Percentiles rank a stretch among this genome's conserved stretches.
Evolutionary conservation across 2,329 filamentous ascomycete genomes (phyloP).

Genomic region (Ophidiomyces ophidiicola): DNA sequence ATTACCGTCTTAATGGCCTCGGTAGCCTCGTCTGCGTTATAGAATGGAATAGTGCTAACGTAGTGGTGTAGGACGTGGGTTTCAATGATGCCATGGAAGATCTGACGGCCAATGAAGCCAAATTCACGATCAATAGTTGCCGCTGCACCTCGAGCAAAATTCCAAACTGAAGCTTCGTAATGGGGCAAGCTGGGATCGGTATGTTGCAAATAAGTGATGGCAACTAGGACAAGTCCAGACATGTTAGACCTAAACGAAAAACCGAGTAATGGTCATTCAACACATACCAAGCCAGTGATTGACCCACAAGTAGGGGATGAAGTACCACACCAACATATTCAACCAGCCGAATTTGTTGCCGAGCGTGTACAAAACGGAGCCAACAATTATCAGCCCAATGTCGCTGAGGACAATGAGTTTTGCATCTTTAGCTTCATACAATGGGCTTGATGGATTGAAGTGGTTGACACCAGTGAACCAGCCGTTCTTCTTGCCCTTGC

Average conservation of each 20-base stretch:
- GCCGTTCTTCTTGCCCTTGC: constrained; percentile 83
- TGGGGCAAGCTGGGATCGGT: constrained; percentile 89
- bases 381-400: constrained; percentile 58
- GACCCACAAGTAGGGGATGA: constrained; percentile 89
- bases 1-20: constrained; percentile 92
- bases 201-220: constrained; percentile 95
- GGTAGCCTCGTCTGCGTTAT: constrained; percentile 85
- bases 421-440: constrained; percentile 86
- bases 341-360: constrained; percentile 66
- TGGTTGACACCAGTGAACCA: constrained; percentile 76
- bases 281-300: constrained; percentile 95
- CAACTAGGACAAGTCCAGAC: constrained; percentile 45
- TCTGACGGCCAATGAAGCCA: constrained; percentile 80
- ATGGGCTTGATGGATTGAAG: constrained; percentile 74
- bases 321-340: constrained; percentile 91
- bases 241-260: background rate
- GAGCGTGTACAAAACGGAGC: constrained; percentile 52
- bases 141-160: constrained; percentile 81
- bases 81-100: constrained; percentile 93
- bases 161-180: constrained; percentile 79
- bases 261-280: background rate
- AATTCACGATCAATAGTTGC: constrained; percentile 96
- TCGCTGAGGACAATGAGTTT: constrained; percentile 79
- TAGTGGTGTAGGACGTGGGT: constrained; percentile 98
- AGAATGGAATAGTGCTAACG: constrained; percentile 90